Conservation (phyloP, 139 green algal species). For the Diplosphaera chodatii region DNA sequence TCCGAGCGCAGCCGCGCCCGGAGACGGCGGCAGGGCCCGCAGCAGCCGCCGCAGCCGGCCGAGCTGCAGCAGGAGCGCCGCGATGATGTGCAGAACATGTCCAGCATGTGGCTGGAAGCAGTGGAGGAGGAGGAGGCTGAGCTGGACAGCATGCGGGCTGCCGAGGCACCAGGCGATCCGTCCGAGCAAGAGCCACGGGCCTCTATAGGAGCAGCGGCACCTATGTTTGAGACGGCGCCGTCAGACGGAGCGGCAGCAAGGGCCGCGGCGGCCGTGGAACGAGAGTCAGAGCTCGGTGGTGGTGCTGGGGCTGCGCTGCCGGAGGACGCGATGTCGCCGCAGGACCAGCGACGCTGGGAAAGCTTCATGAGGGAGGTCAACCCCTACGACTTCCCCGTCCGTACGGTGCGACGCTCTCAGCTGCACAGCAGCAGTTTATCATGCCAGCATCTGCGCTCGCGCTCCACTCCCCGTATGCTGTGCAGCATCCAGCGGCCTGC, state of each 20-base stretch:
- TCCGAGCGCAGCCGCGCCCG: not conserved
- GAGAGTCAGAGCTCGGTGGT: not conserved
- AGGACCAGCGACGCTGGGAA: not conserved
- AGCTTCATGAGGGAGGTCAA: not conserved
- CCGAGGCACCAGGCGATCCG: no score
- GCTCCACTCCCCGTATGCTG: no score
- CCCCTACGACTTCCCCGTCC: not conserved
- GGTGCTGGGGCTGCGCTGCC: not conserved
- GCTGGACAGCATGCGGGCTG: not conserved
- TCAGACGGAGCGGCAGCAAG: not conserved
- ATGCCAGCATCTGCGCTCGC: no score
- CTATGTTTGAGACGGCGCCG: no score
- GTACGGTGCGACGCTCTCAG: no score
- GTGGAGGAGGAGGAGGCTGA: constrained; percentile 1
- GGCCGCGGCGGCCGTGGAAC: no score
- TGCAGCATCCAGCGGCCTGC: no score
- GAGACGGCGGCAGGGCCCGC: not conserved
- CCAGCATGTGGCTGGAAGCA: not conserved
- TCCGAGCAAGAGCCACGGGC: no score
- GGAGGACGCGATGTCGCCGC: not conserved
- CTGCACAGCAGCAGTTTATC: no score
- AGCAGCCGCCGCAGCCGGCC: not conserved
- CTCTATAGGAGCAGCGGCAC: no score
- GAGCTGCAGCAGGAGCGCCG: not conserved
- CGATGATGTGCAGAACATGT: not conserved